Evolutionary conservation across 2,329 filamentous ascomycete genomes (phyloP).

Genomic region (Clonostachys sp.): DNA sequence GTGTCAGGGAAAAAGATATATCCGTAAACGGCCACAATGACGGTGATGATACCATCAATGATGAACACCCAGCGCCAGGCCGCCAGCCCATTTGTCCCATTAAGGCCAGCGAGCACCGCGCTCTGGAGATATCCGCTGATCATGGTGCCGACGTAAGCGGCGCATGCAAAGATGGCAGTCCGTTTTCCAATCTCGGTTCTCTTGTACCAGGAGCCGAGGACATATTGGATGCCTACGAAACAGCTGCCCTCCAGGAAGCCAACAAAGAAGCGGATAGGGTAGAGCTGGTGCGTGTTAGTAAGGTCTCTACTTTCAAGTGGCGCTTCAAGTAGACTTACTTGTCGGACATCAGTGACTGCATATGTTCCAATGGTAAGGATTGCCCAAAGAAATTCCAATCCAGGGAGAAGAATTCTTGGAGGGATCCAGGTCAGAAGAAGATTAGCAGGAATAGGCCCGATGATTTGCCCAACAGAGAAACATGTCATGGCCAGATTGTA

Average conservation of each 20-base stretch:
- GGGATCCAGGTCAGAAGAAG: constrained; percentile 58
- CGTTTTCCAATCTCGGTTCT: constrained; percentile 57
- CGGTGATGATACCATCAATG: constrained; percentile 47
- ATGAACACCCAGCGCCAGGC: constrained; percentile 19
- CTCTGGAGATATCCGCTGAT: constrained; percentile 51
- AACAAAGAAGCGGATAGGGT: constrained; percentile 34
- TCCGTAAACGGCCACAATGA: constrained; percentile 47
- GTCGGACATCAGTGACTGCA: no score
- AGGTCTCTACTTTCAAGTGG: no score
- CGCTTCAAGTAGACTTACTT: no score
- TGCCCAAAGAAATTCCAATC: constrained; percentile 43
- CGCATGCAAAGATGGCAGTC: constrained; percentile 57
- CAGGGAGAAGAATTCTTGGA: constrained; percentile 59
- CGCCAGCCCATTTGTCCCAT: constrained; percentile 36
- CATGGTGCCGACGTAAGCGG: constrained; percentile 51
- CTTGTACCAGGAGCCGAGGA: constrained; percentile 53
- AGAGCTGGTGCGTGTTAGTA: no score
- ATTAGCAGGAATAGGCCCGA: constrained; percentile 60
- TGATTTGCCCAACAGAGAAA: constrained; percentile 23
- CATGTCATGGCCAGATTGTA: constrained; percentile 27
- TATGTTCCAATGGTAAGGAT: constrained; percentile 37
- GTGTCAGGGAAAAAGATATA: constrained; percentile 44
- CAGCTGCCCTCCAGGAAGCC: constrained; percentile 30
- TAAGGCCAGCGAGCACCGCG: constrained; percentile 27
- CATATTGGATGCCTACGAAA: constrained; percentile 35